phyloP scores from a whole-genome alignment of 2,329 filamentous ascomycete genomes.

The Pseudopyrenochaeta lycopersici region DNA sequence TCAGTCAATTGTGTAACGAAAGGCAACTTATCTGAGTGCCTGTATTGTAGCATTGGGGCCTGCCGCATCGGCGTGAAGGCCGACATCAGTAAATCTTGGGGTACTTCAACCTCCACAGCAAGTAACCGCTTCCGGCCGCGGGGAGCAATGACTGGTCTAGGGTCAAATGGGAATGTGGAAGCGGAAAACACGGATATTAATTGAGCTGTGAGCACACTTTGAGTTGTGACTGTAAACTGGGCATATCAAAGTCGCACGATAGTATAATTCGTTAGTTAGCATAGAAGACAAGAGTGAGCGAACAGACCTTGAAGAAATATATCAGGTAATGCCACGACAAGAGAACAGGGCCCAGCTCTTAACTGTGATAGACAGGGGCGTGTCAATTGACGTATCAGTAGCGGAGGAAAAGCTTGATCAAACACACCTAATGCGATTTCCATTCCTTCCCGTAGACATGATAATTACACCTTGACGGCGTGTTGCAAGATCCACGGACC shows the following conservation, averaged over 20 bases:
- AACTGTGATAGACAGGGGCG: too few species aligned
- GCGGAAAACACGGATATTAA: neutral
- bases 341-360: too few species aligned
- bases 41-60: too few species aligned
- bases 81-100: neutral
- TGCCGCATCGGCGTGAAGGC: too few species aligned
- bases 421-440: constrained; percentile 2
- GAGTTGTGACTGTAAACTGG: neutral
- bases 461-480: constrained; percentile 13
- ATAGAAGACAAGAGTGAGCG: too few species aligned
- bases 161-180: neutral
- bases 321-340: too few species aligned
- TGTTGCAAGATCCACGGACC: constrained; percentile 31
- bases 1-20: too few species aligned
- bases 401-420: neutral
- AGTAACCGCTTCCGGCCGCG: constrained; percentile 8
- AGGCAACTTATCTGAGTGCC: too few species aligned
- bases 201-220: neutral
- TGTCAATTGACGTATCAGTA: neutral
- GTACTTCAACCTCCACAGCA: constrained; percentile 3
- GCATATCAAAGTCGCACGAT: neutral
- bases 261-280: too few species aligned
- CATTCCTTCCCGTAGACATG: constrained; percentile 8
- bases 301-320: too few species aligned
- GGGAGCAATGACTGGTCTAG: neutral